Evolutionary conservation across 2,329 filamentous ascomycete genomes (phyloP).

Genomic region (Aspergillus flavus): DNA sequence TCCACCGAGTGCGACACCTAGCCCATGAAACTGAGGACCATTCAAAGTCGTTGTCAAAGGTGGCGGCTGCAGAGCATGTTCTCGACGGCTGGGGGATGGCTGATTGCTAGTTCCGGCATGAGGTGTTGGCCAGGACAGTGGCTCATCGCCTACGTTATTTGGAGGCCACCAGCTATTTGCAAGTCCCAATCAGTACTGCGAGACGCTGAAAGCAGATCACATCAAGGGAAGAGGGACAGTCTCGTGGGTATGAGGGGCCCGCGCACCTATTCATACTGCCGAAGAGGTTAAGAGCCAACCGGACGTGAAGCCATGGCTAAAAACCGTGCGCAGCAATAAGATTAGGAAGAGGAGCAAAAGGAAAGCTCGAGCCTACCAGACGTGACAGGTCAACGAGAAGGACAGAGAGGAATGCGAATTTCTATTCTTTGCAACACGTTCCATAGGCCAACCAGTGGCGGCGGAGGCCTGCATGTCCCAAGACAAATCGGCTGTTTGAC

Average conservation of each 20-base stretch:
- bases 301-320: slow-evolving; percentile 32
- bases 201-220: slow-evolving; percentile 8
- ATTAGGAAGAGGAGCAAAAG: slow-evolving; percentile 18
- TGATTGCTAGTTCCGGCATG: slow-evolving; percentile 34
- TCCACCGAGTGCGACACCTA: slow-evolving; percentile 30
- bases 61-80: slow-evolving; percentile 46
- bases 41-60: slow-evolving; percentile 45
- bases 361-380: slow-evolving; percentile 19
- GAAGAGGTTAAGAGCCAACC: slow-evolving; percentile 30
- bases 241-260: slow-evolving; percentile 15
- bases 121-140: slow-evolving; percentile 35
- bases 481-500: slow-evolving; percentile 16
- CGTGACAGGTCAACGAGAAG: slow-evolving; percentile 19
- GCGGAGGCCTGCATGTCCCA: slow-evolving; percentile 20
- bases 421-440: slow-evolving; percentile 34
- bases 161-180: slow-evolving; percentile 35
- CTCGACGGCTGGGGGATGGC: slow-evolving; percentile 42
- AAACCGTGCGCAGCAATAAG: slow-evolving; percentile 22
- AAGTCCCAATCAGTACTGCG: slow-evolving; percentile 26
- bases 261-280: slow-evolving; percentile 44
- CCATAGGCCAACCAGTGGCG: slow-evolving; percentile 20
- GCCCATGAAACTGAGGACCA: slow-evolving; percentile 40
- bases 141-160: slow-evolving; percentile 36
- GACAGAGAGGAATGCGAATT: slow-evolving; percentile 24
- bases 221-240: slow-evolving; percentile 9